A percentile compares a stretch with the other conserved stretches of the same genome.
Conservation (phyloP, 2,329 filamentous ascomycete genomes). For the Calonectria montana region DNA sequence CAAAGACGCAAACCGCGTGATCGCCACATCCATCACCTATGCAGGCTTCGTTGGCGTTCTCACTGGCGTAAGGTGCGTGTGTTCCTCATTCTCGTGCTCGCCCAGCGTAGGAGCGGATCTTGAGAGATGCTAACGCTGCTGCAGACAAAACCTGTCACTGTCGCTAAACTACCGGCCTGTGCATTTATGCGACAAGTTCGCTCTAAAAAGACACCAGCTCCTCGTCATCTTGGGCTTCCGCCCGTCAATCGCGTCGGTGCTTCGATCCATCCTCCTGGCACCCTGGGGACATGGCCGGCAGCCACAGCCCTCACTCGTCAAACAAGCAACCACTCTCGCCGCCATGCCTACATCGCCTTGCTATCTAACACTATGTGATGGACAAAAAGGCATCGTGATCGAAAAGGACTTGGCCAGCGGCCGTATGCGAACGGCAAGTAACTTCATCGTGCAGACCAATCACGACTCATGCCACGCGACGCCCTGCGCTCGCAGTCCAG, state of each 20-base stretch:
- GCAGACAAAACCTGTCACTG: not conserved
- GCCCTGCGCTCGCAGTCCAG: not conserved
- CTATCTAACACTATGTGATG: conserved; percentile 21
- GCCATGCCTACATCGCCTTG: not conserved
- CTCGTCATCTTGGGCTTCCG: not conserved
- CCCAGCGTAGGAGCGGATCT: not conserved
- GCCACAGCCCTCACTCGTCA: not conserved
- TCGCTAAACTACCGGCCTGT: not conserved
- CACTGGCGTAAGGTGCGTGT: not conserved
- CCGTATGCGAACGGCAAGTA: conserved; percentile 53
- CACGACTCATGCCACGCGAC: conserved; percentile 54
- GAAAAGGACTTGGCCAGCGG: conserved; percentile 44
- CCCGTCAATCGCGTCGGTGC: not conserved
- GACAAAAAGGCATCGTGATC: conserved; percentile 32
- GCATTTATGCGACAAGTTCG: not conserved
- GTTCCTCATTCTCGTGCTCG: not conserved
- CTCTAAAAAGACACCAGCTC: not conserved
- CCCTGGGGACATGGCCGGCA: not conserved
- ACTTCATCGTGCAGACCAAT: conserved; percentile 69
- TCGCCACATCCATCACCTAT: conserved; percentile 57
- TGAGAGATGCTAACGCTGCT: not conserved
- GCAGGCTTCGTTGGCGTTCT: not conserved
- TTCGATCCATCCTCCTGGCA: not conserved
- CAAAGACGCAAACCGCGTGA: conserved; percentile 46
- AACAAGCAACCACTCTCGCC: not conserved